Percentiles rank a stretch among this genome's conserved stretches.
Conservation (phyloP, 1,284 basidiomycete genomes). For the Boletus smithii region DNA sequence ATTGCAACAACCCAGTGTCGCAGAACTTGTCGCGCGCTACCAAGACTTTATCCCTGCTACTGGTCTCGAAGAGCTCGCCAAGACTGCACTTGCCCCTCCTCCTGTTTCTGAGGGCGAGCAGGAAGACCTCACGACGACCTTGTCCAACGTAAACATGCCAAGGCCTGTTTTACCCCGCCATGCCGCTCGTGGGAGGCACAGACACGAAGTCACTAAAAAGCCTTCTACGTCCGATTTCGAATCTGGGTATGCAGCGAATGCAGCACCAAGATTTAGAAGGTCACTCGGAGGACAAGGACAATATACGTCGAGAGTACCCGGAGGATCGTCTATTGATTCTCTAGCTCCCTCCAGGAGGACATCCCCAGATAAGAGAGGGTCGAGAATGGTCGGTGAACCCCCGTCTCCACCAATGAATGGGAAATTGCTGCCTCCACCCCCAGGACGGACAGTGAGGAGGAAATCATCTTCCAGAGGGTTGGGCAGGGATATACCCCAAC, state of each 20-base stretch:
- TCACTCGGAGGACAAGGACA: constrained; percentile 37
- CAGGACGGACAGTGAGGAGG: constrained; percentile 36
- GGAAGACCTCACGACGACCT: constrained; percentile 44
- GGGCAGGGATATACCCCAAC: constrained; percentile 48
- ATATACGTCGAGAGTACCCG: constrained; percentile 51
- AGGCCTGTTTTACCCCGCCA: constrained; percentile 36
- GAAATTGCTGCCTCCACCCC: constrained; percentile 21
- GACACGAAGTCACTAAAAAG: constrained; percentile 47
- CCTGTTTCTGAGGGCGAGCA: constrained; percentile 69
- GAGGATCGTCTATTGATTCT: constrained; percentile 50
- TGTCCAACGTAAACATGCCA: constrained; percentile 21
- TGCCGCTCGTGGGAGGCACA: constrained; percentile 46
- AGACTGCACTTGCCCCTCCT: constrained; percentile 60
- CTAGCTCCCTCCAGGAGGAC: constrained; percentile 57
- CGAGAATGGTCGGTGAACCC: constrained; percentile 36
- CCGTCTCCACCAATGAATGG: constrained; percentile 43
- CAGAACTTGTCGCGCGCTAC: constrained; percentile 83
- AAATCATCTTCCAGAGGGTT: constrained; percentile 42
- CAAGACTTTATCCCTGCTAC: constrained; percentile 72
- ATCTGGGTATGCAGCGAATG: constrained; percentile 84
- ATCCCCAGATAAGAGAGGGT: constrained; percentile 67
- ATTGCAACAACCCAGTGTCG: constrained; percentile 63
- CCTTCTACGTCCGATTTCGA: constrained; percentile 81
- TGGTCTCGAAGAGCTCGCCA: constrained; percentile 65
- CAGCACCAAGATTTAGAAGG: constrained; percentile 59